Evolutionary conservation across 495 filamentous ascomycete species (phyloP).

Genomic region (Penicillium waksmanii): DNA sequence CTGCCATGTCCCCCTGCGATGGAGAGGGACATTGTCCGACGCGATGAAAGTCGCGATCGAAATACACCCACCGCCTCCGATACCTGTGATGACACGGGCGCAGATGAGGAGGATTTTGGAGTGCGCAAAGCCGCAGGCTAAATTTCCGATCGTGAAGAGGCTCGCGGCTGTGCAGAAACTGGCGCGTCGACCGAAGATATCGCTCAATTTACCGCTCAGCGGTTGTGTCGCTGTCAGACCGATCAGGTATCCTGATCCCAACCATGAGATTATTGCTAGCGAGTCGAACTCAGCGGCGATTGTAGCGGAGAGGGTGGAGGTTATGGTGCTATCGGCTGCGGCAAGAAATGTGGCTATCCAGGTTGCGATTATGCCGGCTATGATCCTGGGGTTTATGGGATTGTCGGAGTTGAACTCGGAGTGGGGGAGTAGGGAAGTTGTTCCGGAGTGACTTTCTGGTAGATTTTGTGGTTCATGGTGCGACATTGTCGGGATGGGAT

Average conservation of each 20-base stretch:
- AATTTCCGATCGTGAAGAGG: constrained; percentile 22
- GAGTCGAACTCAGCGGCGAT: constrained; percentile 21
- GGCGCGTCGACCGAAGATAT: constrained; percentile 22
- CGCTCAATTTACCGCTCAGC: constrained; percentile 24
- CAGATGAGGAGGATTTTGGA: constrained; percentile 12
- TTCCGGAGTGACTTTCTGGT: background rate
- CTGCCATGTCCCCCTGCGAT: constrained; percentile 20
- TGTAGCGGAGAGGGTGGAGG: constrained; percentile 22
- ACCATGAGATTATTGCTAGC: constrained; percentile 22
- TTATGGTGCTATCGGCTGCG: constrained; percentile 24
- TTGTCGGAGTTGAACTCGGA: background rate
- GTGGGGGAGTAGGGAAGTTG: background rate
- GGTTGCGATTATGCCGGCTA: constrained; percentile 18
- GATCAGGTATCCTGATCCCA: constrained; percentile 22
- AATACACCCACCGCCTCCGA: constrained; percentile 23
- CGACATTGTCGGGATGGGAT: too few relatives aligned
- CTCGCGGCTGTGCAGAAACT: constrained; percentile 14
- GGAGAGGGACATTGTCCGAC: constrained; percentile 21
- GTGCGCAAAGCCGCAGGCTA: constrained; percentile 15
- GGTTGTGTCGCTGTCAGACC: constrained; percentile 23
- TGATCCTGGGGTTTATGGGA: constrained; percentile 3
- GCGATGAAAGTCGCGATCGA: constrained; percentile 23
- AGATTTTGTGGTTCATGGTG: too few relatives aligned
- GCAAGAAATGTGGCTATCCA: constrained; percentile 25
- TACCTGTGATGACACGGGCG: constrained; percentile 18